Percentiles rank a stretch among this genome's conserved stretches.
These are phyloP conservation scores for Aspergillus saccharolyticus DNA, from an alignment of 495 filamentous ascomycete genomes.

Conservation along the genomic window DNA sequence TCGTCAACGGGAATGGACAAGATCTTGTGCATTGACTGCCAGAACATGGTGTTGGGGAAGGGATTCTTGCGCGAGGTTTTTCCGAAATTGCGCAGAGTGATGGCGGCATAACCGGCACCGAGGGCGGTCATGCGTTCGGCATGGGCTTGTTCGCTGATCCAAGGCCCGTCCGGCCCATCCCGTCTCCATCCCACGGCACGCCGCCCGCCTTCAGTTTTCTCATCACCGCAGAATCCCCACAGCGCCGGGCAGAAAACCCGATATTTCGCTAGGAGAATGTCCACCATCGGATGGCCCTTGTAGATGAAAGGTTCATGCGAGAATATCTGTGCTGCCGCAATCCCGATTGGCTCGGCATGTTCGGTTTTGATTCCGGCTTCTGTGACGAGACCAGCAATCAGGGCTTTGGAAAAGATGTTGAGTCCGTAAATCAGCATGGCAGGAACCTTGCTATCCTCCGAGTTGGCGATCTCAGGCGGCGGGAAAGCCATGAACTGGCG, in stretches of 20 bases:
- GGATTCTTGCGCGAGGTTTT: conserved; percentile 64
- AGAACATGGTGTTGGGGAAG: conserved; percentile 75
- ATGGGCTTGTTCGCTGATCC: conserved; percentile 62
- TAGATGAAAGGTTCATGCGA: conserved; percentile 60
- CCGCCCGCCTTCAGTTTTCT: conserved; percentile 66
- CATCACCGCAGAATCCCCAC: conserved; percentile 75
- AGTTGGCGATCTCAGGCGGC: conserved; percentile 48
- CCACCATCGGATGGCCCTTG: conserved; percentile 68
- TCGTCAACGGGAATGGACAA: conserved; percentile 62
- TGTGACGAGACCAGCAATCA: conserved; percentile 68
- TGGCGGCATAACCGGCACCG: conserved; percentile 73
- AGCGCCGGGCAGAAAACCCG: conserved; percentile 76
- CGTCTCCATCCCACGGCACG: conserved; percentile 69
- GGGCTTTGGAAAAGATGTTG: conserved; percentile 74
- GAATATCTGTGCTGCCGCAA: conserved; percentile 69
- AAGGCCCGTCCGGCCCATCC: conserved; percentile 48
- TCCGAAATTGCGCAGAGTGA: conserved; percentile 75
- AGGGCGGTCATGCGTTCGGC: conserved; percentile 79
- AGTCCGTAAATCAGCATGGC: conserved; percentile 75
- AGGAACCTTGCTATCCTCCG: conserved; percentile 54
- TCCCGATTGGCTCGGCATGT: conserved; percentile 77
- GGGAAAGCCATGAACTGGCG: conserved; percentile 58
- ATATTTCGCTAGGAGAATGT: conserved; percentile 85
- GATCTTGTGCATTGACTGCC: conserved; percentile 67
- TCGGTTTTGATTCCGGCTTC: conserved; percentile 66